Evolutionary conservation across 192 early-diverging fungal species (phyloP), one percentile per base, ranked within the genome.

Genomic region (Chytriomyces hyalinus): DNA sequence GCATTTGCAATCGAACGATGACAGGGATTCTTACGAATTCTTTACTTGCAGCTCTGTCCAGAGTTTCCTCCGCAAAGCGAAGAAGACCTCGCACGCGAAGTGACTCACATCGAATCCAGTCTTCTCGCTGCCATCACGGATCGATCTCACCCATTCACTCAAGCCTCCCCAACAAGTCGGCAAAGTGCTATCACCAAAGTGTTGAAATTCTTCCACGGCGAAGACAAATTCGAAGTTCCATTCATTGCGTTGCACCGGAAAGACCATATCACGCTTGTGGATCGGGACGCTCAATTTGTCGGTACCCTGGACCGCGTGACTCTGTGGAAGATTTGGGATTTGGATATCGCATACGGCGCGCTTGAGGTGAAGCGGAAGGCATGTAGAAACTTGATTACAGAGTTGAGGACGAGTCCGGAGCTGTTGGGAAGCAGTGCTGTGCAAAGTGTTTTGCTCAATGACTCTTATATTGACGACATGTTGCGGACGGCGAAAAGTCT

Each of bases 241-340:
- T 97, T 92, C 78, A 94, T 99, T 72, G 84, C 88, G 47, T 86
- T 86, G 11, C 94, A 98, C 77, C 89, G 94, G 51, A 91, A 92
- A 64, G 97, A 99, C 79, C 92, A 94, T 73, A 95, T 92, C 76
- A 94, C 96, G 70, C 86, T 88, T 43, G 86, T 86, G 13, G 94
- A 97, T 79, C 85, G 92, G 53, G 88, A 91, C 49, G 95, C 96
- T 78, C 91, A 94, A 67, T 91, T 93, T 75, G 89, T 91, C 11
- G 91, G 92, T 22, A 87, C 90, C 49, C 82, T 95, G 44, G 85
- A 88, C 1, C 76, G 85, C 1, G 85, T 86, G 15, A 93, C 96
- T 83, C 78, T 98, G 49, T 98, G 97, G 97, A 86, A 88, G 50
- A 92, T 98, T 47, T 92, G 92, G 76, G 97, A 98, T 76, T 81